These are phyloP conservation scores for Paramecium sexaurelia DNA, from an alignment of 73 alveolate genomes.

Conservation along the genomic window DNA sequence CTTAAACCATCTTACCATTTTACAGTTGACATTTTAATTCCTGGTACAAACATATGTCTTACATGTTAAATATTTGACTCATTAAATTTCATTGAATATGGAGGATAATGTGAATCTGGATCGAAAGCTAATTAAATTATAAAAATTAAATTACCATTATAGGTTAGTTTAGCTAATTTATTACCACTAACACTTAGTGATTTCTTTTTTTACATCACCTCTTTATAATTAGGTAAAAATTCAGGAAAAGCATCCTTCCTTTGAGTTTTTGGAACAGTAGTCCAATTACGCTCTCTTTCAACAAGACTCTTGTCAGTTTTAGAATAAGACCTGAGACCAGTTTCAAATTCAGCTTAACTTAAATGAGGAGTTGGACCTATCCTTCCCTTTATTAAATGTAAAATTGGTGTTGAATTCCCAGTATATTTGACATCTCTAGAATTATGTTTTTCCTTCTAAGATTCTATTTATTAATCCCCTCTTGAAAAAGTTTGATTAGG, in stretches of 20 bases:
- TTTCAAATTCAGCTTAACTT: conserved; percentile 31
- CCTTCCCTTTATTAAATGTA: neutral
- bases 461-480: neutral
- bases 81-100: neutral
- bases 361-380: conserved; percentile 19
- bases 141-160: neutral
- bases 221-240: neutral
- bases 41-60: conserved; percentile 34
- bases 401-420: neutral
- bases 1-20: conserved; percentile 38
- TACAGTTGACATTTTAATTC: neutral
- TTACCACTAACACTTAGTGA: neutral
- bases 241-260: conserved; percentile 13
- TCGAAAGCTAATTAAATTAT: neutral
- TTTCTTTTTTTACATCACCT: neutral
- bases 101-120: conserved; percentile 7
- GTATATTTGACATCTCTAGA: neutral
- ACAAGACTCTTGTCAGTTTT: neutral
- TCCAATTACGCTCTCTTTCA: conserved; percentile 32
- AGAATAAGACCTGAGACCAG: conserved; percentile 4
- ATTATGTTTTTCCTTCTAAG: neutral
- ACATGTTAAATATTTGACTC: neutral
- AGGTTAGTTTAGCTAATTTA: neutral
- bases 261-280: conserved; percentile 20
- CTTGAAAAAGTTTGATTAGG: neutral